Evolutionary conservation across 2,329 filamentous ascomycete genomes (phyloP).

Genomic region (Davidsoniella eucalypti): DNA sequence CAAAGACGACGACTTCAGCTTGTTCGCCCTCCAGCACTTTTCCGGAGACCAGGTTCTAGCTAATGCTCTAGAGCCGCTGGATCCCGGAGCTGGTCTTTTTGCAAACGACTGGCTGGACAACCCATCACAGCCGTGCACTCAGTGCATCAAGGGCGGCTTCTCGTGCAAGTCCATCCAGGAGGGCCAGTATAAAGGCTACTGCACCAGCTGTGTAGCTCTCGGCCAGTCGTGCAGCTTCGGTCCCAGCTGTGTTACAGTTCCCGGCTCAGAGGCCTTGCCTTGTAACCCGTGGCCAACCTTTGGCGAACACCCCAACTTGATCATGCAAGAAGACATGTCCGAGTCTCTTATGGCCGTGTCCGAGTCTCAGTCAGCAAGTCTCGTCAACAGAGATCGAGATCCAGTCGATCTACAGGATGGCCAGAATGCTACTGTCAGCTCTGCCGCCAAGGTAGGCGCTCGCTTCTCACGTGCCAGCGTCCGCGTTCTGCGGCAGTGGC

Average conservation of each 20-base stretch:
- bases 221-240: constrained; percentile 42
- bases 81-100: constrained; percentile 13
- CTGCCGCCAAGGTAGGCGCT: constrained; percentile 42
- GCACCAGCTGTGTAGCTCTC: constrained; percentile 45
- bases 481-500: constrained; percentile 70
- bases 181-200: constrained; percentile 42
- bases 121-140: constrained; percentile 31
- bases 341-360: not conserved
- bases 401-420: not conserved
- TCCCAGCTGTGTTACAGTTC: constrained; percentile 13
- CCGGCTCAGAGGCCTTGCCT: constrained; percentile 24
- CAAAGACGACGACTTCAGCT: constrained; percentile 42
- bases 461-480: constrained; percentile 69
- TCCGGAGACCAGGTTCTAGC: constrained; percentile 24
- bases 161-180: constrained; percentile 45
- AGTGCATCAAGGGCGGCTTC: constrained; percentile 35
- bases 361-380: not conserved
- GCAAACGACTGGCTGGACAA: constrained; percentile 23
- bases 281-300: constrained; percentile 29
- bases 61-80: not conserved
- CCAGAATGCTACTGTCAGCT: not conserved
- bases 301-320: constrained; percentile 27
- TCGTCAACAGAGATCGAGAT: not conserved
- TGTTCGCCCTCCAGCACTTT: constrained; percentile 42
- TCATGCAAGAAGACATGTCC: not conserved